phyloP scores from a whole-genome alignment of 106 monocot genomes.

The Amphibolis antarctica region DNA sequence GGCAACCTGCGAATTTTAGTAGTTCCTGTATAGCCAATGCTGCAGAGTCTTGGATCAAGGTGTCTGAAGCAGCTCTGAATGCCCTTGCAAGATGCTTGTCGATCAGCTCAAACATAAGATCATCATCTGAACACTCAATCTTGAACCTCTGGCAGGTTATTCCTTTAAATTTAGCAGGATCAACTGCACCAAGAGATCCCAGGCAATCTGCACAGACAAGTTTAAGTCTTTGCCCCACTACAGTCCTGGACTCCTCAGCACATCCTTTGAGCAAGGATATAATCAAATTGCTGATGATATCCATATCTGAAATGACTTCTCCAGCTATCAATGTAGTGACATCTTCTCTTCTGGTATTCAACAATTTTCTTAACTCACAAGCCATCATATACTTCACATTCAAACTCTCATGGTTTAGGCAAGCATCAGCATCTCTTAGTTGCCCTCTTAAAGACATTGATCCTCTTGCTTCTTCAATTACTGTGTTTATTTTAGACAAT shows the following conservation, averaged over 20 bases:
- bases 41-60: constrained; percentile 87
- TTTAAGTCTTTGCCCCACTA: constrained; percentile 78
- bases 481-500: constrained; percentile 61
- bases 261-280: constrained; percentile 77
- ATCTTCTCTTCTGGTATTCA: constrained; percentile 71
- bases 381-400: constrained; percentile 98
- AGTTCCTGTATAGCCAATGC: constrained; percentile 99
- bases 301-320: constrained; percentile 62
- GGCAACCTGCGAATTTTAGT: constrained; percentile 77
- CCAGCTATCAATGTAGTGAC: constrained; percentile 62
- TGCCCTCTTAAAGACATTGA: constrained; percentile 80
- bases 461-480: constrained; percentile 86
- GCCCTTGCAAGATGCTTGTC: constrained; percentile 92
- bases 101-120: constrained; percentile 97
- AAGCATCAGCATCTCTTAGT: constrained; percentile 61
- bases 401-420: constrained; percentile 91
- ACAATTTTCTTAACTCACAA: constrained; percentile 75
- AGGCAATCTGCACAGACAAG: constrained; percentile 90
- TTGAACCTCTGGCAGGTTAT: constrained; percentile 75
- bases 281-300: constrained; percentile 71
- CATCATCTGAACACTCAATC: constrained; percentile 97
- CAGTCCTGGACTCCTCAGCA: constrained; percentile 80
- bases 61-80: constrained; percentile 92
- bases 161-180: constrained; percentile 89
- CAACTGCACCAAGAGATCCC: constrained; percentile 91